Base-by-base conservation (phyloP, 2,329 filamentous ascomycete species). In the Lecanicillium sp. region DNA sequence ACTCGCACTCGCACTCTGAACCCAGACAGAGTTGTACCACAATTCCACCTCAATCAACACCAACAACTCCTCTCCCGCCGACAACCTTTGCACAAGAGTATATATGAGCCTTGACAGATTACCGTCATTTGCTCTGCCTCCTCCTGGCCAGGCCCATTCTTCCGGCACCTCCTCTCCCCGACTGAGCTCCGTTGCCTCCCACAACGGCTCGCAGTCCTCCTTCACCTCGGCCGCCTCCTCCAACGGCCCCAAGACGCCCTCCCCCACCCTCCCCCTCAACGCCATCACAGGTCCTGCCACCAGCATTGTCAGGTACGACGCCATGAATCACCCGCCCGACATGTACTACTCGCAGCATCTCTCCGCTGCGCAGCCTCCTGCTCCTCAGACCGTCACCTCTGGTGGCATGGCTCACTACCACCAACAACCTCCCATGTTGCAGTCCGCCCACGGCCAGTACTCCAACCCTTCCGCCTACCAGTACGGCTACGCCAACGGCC, bases 341-440 rank as follows among this genome's bases (percentile, higher is more conserved):
- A 87, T 94, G 83, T 93, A 95, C 67, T 90, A 93, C 62, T 78
- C 84, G 63, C 73, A 79, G 59, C 87, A 93, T 67, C 84, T 94
- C 74, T 86, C 87, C 58, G 79, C 83, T 56, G 84, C 84, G 52
- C 87, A 87, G 64, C 76, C 82, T 51, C 86, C 86, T 59, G 75
- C 83, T 51, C 84, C 87, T 9, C 86, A 90, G 64, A 83, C 87
- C 19, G 86, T 87, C 38, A 85, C 88, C 12, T 87, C 89, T 1
- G 75, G 83, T 51, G 77, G 75, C 44, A 77, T 94, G 66, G 73
- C 79, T 37, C 87, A 90, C 57, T 95, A 95, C 66, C 72, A 80
- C n/a, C 83, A 84, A 49, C 87, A 91, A 56, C 84, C 87, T 10
- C 79, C 86, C 8, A 73, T 89, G 52, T 70, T 90, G 59, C 89